These are phyloP conservation scores for Psilocybe cyanescens DNA, from an alignment of 768 basidiomycete species.

Conservation along the genomic window DNA sequence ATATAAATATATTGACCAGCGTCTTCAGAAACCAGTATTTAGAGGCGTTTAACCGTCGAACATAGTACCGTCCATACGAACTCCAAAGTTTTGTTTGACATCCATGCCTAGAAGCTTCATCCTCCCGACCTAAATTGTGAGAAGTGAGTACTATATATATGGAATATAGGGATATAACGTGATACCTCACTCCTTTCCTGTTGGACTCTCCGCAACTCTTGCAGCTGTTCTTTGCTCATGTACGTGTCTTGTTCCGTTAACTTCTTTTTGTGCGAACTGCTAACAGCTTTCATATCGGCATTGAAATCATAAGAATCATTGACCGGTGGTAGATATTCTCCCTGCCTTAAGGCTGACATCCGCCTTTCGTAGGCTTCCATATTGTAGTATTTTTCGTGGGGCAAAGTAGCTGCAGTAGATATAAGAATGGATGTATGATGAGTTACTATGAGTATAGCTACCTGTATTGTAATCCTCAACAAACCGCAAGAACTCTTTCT, in stretches of 20 bases:
- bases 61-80: slow-evolving; percentile 75
- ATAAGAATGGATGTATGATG: not conserved
- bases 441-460: slow-evolving; percentile 22
- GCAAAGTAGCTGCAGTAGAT: slow-evolving; percentile 70
- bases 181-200: slow-evolving; percentile 82
- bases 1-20: too few species aligned
- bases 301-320: slow-evolving; percentile 81
- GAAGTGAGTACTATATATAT: not conserved
- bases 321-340: slow-evolving; percentile 75
- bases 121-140: slow-evolving; percentile 60
- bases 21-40: not conserved
- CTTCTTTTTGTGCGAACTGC: slow-evolving; percentile 71
- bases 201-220: slow-evolving; percentile 83
- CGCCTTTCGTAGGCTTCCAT: slow-evolving; percentile 84
- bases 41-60: slow-evolving; percentile 27
- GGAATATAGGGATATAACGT: not conserved
- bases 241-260: slow-evolving; percentile 71
- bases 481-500: slow-evolving; percentile 83
- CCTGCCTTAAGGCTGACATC: slow-evolving; percentile 84
- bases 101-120: slow-evolving; percentile 92
- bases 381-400: slow-evolving; percentile 95
- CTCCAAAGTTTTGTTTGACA: slow-evolving; percentile 81
- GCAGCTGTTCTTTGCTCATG: slow-evolving; percentile 77
- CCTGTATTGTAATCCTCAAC: slow-evolving; percentile 87
- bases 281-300: slow-evolving; percentile 82